Conservation (phyloP, 2,329 filamentous ascomycete genomes). For the Neofusicoccum sp. region DNA sequence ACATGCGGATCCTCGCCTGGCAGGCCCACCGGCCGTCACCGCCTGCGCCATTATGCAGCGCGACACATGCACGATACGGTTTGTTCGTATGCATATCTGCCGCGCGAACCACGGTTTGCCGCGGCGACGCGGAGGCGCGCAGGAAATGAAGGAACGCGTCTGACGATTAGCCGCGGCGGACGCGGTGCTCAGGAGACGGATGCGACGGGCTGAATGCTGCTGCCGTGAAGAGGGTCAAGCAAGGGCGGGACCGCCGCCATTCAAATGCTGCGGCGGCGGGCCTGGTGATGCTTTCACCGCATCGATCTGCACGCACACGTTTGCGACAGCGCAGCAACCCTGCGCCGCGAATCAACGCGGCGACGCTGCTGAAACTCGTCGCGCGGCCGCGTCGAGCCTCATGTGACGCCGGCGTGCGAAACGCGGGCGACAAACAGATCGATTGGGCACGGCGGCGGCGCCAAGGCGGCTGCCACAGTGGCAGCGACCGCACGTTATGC, state of each 20-base stretch:
- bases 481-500: slow-evolving; percentile 11
- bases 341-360: slow-evolving; percentile 7
- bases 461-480: slow-evolving; percentile 6
- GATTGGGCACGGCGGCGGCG: not conserved
- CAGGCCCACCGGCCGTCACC: slow-evolving; percentile 18
- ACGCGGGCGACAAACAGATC: slow-evolving; percentile 1
- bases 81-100: slow-evolving; percentile 1
- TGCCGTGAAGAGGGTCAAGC: slow-evolving; percentile 16
- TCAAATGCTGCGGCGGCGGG: slow-evolving; percentile 1
- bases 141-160: slow-evolving; percentile 17
- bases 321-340: slow-evolving; percentile 14
- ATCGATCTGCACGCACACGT: slow-evolving; percentile 19
- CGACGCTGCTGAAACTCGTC: slow-evolving; percentile 8
- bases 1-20: slow-evolving; percentile 13
- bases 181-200: slow-evolving; percentile 17
- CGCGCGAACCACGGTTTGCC: not conserved
- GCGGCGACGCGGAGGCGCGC: slow-evolving; percentile 5
- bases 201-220: slow-evolving; percentile 4
- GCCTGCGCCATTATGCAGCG: slow-evolving; percentile 13
- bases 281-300: slow-evolving; percentile 18
- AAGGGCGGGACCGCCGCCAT: slow-evolving; percentile 12
- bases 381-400: not conserved
- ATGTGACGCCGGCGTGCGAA: slow-evolving; percentile 7
- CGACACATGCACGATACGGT: slow-evolving; percentile 9
- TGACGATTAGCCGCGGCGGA: not conserved